Base-by-base conservation (phyloP, 352 stramenopile species). In the Phytophthora fragariaefolia region DNA sequence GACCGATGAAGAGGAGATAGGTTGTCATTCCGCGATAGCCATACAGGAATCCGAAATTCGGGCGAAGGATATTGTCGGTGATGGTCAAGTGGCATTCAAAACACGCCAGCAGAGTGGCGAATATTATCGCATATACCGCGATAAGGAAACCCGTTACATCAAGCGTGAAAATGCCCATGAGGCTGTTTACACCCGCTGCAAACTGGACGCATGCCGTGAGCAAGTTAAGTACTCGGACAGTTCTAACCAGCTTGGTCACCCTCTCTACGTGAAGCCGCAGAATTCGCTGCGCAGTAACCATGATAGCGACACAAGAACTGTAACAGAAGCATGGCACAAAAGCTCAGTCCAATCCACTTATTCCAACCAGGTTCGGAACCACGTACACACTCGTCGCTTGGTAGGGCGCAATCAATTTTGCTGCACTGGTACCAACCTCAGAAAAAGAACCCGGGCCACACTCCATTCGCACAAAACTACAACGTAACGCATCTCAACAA, bases 1-100 rank as follows among this genome's bases (percentile, higher is more conserved):
- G 60, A 8, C 81, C 81, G 42, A 89, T 73, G 64, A 89, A 86
- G 46, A 89, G 56, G 23, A 89, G 69, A 36, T 79, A 87, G 6
- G 54, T 77, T 3, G 79, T 67, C 58, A 85, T 80, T 1, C 81
- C 81, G 13, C 74, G 68, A 62, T 83, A 86, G 36, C 77, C 79
- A 60, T 79, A 89, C 15, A 89, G 60, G 60, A 89, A 89, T 24
- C 79, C 81, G 51, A 87, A 89, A 65, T 89, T 87, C 15, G 71
- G 61, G 26, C 74, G 81, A 30, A 89, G 66, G 36, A 77, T 66
- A 34, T 66, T 70, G 47, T 89, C 76, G 22, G 78, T 86, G 32
- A 65, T 46, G 6, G 42, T 66, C 24, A 89, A 72, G 53, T 77
- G 81, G 43, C 74, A 89, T 50, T 89, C 81, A 38, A 80, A 89